phyloP scores from a whole-genome alignment of 768 basidiomycete species.

The Kockovaella imperatae region DNA sequence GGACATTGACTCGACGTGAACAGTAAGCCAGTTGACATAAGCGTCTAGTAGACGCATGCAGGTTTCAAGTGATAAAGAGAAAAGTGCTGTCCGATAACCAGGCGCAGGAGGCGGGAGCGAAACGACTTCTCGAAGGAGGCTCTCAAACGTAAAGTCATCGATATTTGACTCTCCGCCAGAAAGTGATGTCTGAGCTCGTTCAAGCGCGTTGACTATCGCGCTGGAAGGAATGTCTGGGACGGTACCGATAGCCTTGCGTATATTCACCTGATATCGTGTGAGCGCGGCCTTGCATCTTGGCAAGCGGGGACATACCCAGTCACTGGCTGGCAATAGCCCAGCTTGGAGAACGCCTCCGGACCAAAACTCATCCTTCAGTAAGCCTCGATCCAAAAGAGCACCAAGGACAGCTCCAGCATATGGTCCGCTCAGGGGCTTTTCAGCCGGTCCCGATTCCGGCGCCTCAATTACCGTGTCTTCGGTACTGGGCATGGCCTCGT shows the following conservation, averaged over 20 bases:
- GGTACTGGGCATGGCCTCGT: not conserved
- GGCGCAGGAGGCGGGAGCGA: constrained; percentile 24
- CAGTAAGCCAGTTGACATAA: constrained; percentile 28
- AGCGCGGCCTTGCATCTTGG: too few species aligned
- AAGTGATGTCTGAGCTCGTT: too few species aligned
- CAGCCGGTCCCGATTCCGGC: too few species aligned
- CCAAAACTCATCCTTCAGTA: constrained; percentile 31
- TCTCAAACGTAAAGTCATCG: not conserved
- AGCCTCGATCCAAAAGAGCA: constrained; percentile 14
- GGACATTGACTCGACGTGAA: constrained; percentile 9
- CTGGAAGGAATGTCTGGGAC: constrained; percentile 19
- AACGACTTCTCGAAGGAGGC: constrained; percentile 8
- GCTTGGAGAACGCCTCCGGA: constrained; percentile 20
- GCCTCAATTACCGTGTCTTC: not conserved
- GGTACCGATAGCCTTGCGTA: constrained; percentile 11
- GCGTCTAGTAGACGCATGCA: constrained; percentile 23
- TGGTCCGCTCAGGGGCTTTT: constrained; percentile 6
- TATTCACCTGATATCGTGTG: constrained; percentile 17
- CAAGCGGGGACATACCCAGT: constrained; percentile 38
- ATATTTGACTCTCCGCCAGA: too few species aligned
- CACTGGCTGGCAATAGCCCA: constrained; percentile 25
- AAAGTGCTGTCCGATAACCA: constrained; percentile 30
- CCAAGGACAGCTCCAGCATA: constrained; percentile 24
- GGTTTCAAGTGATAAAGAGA: constrained; percentile 25
- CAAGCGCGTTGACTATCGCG: too few species aligned